Evolutionary conservation across 2,329 filamentous ascomycete genomes (phyloP).

Genomic region (Aspergillus proliferans): DNA sequence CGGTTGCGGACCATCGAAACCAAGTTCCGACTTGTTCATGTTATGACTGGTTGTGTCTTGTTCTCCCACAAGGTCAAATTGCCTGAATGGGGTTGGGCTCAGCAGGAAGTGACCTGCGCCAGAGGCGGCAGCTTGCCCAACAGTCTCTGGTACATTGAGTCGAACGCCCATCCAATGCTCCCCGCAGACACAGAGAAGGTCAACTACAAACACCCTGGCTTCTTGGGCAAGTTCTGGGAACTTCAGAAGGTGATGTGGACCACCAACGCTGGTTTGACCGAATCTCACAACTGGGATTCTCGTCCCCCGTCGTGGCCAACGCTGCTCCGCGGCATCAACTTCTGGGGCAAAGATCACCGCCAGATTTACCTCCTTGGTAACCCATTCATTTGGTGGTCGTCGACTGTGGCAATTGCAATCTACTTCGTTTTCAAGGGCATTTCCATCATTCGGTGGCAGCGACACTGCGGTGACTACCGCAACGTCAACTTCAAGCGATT

Average conservation of each 20-base stretch:
- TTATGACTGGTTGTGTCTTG: constrained; percentile 93
- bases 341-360: constrained; percentile 90
- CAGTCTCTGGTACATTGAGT: constrained; percentile 94
- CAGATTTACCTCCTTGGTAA: constrained; percentile 97
- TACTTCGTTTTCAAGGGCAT: constrained; percentile 83
- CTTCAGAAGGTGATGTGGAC: constrained; percentile 98
- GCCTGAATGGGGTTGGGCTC: constrained; percentile 94
- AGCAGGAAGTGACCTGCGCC: constrained; percentile 98
- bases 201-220: constrained; percentile 90
- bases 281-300: constrained; percentile 97
- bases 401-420: constrained; percentile 67
- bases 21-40: constrained; percentile 89
- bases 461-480: constrained; percentile 80
- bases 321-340: constrained; percentile 92
- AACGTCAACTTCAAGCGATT: constrained; percentile 86
- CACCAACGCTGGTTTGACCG: constrained; percentile 91
- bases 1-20: constrained; percentile 89
- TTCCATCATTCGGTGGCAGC: constrained; percentile 87
- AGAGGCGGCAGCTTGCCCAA: constrained; percentile 87
- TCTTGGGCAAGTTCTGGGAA: constrained; percentile 97
- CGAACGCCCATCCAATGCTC: constrained; percentile 76
- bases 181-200: constrained; percentile 76
- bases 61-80: constrained; percentile 99
- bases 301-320: constrained; percentile 90
- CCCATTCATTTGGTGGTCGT: constrained; percentile 89